Percentiles rank a stretch among this genome's conserved stretches.
Conservation (phyloP, 148 eudicot genomes). For the Camellia sinensis region DNA sequence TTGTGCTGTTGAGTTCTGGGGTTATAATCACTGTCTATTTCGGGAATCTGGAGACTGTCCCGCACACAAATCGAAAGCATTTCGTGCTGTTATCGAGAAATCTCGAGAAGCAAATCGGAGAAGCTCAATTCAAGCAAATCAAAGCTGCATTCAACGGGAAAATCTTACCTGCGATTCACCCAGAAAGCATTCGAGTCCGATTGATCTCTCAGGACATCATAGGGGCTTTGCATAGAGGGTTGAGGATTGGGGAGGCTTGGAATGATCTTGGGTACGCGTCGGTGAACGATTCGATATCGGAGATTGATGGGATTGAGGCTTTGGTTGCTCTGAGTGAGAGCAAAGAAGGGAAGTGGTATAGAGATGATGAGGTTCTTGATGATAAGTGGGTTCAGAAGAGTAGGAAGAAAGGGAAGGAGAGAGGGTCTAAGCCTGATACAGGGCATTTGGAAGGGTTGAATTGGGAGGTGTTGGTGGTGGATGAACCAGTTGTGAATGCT, state of each 20-base stretch:
- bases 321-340: conserved; percentile 39
- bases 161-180: conserved; percentile 67
- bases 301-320: conserved; percentile 28
- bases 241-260: conserved; percentile 60
- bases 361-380: conserved; percentile 67
- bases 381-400: conserved; percentile 77
- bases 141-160: conserved; percentile 53
- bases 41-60: conserved; percentile 60
- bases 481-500: conserved; percentile 68
- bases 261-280: conserved; percentile 51
- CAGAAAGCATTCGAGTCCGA: conserved; percentile 66
- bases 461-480: conserved; percentile 76
- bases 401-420: conserved; percentile 49
- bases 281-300: conserved; percentile 20
- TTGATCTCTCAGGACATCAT: conserved; percentile 61
- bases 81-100: conserved; percentile 46
- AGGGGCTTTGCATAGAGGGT: conserved; percentile 68
- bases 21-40: conserved; percentile 39
- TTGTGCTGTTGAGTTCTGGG: conserved; percentile 49
- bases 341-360: conserved; percentile 42
- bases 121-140: conserved; percentile 41
- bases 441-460: conserved; percentile 67
- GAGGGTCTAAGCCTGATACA: conserved; percentile 33
- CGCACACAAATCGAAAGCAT: conserved; percentile 68
- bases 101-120: conserved; percentile 51